Evolutionary conservation across 2,329 filamentous ascomycete species (phyloP).

Genomic region (Colletotrichum sp.): DNA sequence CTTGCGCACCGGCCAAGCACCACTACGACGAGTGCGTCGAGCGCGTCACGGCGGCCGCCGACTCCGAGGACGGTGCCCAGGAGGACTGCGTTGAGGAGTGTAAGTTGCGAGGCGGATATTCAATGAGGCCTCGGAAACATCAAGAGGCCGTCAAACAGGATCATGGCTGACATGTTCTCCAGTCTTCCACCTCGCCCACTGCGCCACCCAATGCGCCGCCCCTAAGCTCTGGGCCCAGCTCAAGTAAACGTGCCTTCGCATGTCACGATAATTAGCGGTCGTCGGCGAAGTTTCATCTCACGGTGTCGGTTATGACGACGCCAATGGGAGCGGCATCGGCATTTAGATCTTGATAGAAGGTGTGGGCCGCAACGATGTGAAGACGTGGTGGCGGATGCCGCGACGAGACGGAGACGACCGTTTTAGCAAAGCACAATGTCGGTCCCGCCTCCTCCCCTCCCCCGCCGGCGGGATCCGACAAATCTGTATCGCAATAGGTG

Average conservation of each 20-base stretch:
- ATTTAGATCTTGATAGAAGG: background rate
- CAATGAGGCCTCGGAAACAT: too few species aligned
- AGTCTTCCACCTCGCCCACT: constrained; percentile 99
- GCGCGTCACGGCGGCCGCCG: constrained; percentile 74
- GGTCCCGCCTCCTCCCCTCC: background rate
- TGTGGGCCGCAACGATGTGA: background rate
- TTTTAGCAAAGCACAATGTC: background rate
- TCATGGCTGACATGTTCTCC: background rate
- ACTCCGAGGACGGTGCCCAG: constrained; percentile 74
- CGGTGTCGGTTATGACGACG: background rate
- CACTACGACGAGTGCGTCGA: constrained; percentile 98
- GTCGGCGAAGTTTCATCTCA: background rate
- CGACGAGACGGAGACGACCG: background rate
- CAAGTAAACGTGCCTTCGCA: constrained; percentile 68
- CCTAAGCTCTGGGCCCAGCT: constrained; percentile 94
- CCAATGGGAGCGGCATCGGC: background rate
- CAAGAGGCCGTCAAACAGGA: background rate
- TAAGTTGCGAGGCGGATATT: constrained; percentile 58
- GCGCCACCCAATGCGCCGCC: constrained; percentile 89
- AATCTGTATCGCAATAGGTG: constrained; percentile 11
- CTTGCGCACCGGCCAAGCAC: constrained; percentile 90
- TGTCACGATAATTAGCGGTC: background rate
- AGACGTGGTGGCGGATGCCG: background rate
- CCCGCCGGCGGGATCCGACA: background rate
- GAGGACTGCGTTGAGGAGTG: constrained; percentile 99